Evolutionary conservation across 495 filamentous ascomycete species (phyloP), one percentile per base, ranked within the genome.

Genomic region (Hypoxylon crocopeplum): DNA sequence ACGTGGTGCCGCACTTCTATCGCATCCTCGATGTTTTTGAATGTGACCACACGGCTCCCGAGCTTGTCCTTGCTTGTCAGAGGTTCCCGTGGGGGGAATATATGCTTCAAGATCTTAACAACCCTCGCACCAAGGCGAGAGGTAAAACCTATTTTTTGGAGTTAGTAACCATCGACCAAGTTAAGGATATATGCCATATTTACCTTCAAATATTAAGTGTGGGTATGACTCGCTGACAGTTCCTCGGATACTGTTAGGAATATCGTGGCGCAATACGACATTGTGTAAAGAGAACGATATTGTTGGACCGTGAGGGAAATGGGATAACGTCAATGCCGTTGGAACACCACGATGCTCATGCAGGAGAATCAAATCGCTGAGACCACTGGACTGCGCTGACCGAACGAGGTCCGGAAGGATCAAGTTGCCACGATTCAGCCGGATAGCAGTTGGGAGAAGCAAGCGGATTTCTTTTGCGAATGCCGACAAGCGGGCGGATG

Each of bases 381-480:
- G 79, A 11, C 88, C 85, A 4, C 89, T 86, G 33, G 86, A 80
- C 56, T 88, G 87, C 16, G 92, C 93, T 54, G 89, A 91, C 12
- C 80, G 77, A 21, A 96, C 91, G 8, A 98, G 82, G 47, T 92
- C 91, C 2, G 88, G 88, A 1, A 98, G 80, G 55, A 98, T 84
- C 8, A 93, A 82, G 54, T 93, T 96, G 62, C 94, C 94, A 69
- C 94, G 84, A 66, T 98, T 98, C 36, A 98, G 76, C 5, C 93
- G 85, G 48, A 99, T 94, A 1, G 86, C 82, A 5, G 94, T 97
- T 0, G 94, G 94, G 7, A 99, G 83, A 7, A 99, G 80, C 8
- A 99, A 76, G 25, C 94, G 83, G 22, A 99, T 89, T 74, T 99
- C 94, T 68, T 99, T 99, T n/a, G 90, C 88, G 68, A 98, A 98